These are phyloP conservation scores for Eimeria necatrix DNA, from an alignment of 169 alveolate species.

Conservation along the genomic window DNA sequence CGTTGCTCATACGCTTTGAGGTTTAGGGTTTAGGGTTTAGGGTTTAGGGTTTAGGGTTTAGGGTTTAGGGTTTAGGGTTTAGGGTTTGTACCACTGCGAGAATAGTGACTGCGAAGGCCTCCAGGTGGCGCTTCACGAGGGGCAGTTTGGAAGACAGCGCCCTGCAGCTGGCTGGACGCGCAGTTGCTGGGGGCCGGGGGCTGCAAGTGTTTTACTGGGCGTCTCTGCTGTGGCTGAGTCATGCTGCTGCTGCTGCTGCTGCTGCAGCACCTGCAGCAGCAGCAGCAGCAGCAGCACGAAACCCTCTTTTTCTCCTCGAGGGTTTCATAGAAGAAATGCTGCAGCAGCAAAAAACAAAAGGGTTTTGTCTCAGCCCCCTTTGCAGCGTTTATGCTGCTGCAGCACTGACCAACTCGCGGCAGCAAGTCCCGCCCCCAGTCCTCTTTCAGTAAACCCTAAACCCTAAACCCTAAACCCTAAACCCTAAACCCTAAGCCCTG, in stretches of 20 bases:
- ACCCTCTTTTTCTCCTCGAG: too few relatives aligned
- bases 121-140: too few relatives aligned
- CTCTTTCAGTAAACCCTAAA: slow-evolving; percentile 35
- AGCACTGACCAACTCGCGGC: background rate
- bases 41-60: slow-evolving; percentile 55
- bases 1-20: too few relatives aligned
- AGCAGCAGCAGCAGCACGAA: slow-evolving; percentile 3
- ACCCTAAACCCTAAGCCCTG: background rate
- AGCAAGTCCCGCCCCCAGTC: background rate
- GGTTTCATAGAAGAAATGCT: too few relatives aligned
- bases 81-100: too few relatives aligned
- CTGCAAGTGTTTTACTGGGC: background rate
- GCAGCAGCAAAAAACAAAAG: background rate
- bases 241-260: background rate
- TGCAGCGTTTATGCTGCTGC: background rate
- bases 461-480: slow-evolving; percentile 68
- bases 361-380: background rate
- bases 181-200: background rate
- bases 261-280: slow-evolving; percentile 29
- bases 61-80: slow-evolving; percentile 6
- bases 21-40: slow-evolving; percentile 63
- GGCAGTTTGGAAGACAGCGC: too few relatives aligned
- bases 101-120: too few relatives aligned
- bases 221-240: background rate
- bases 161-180: background rate